These are phyloP conservation scores for Brassica carinata DNA, from an alignment of 345 rosid genomes.

Conservation along the genomic window DNA sequence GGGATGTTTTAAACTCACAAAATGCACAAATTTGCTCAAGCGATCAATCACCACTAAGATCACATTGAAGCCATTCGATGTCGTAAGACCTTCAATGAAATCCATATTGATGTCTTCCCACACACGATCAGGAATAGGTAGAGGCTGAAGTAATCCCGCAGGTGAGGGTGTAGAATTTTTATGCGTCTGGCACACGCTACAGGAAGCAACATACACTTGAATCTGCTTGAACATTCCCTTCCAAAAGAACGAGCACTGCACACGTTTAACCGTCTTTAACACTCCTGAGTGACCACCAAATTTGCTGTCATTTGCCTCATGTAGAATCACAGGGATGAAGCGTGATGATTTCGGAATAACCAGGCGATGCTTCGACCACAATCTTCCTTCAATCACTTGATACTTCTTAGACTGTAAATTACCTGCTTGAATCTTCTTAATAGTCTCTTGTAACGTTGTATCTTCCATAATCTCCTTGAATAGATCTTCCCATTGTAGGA, in stretches of 20 bases:
- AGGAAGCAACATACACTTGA: background rate
- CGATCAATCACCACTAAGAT: background rate
- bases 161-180: background rate
- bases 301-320: background rate
- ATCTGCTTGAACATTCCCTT: background rate
- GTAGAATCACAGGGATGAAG: background rate
- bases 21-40: background rate
- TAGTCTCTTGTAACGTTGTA: background rate
- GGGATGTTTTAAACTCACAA: background rate
- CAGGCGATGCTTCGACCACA: background rate
- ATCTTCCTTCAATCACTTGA: background rate
- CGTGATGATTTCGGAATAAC: background rate
- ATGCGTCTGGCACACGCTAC: background rate
- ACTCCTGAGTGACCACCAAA: background rate
- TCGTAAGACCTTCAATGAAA: background rate
- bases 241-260: background rate
- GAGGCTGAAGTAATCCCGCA: background rate
- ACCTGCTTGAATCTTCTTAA: background rate
- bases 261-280: background rate
- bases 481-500: too few relatives aligned
- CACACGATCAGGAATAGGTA: background rate
- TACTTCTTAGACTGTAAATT: background rate
- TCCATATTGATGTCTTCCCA: background rate
- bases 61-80: background rate
- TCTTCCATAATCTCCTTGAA: background rate